A percentile compares a stretch with the other conserved stretches of the same genome.
phyloP scores from a whole-genome alignment of 768 basidiomycete species.

The Tulasnella sp. region DNA sequence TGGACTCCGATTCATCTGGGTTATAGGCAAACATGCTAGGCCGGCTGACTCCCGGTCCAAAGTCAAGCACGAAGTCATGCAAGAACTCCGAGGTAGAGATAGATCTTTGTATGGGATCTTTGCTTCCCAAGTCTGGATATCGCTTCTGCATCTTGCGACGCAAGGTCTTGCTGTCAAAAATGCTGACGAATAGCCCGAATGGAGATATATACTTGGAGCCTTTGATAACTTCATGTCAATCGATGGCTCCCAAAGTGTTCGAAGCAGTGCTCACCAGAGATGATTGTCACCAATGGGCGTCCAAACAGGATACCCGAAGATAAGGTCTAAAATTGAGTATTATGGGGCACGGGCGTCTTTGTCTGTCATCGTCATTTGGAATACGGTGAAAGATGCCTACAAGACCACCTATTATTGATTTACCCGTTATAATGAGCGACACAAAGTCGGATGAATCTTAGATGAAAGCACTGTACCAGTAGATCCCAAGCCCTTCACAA shows the following conservation, averaged over 20 bases:
- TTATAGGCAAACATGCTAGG: not conserved
- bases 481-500: not conserved
- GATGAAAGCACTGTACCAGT: conserved; percentile 1
- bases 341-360: too few relatives aligned
- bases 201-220: conserved; percentile 13
- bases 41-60: not conserved
- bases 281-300: conserved; percentile 5
- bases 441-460: too few relatives aligned
- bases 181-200: not conserved
- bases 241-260: not conserved
- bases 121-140: conserved; percentile 1
- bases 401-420: too few relatives aligned
- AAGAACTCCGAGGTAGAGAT: conserved; percentile 6
- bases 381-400: too few relatives aligned
- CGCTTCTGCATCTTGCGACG: not conserved
- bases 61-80: conserved; percentile 11
- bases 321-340: conserved; percentile 6
- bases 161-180: not conserved
- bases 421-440: too few relatives aligned
- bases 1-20: not conserved
- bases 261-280: not conserved
- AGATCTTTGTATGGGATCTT: not conserved
- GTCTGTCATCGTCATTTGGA: too few relatives aligned
- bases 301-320: conserved; percentile 8
- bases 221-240: not conserved